Percentiles rank a stretch among this genome's conserved stretches.
Conservation (phyloP, 495 filamentous ascomycete species). For the Diplogelasinospora grovesii region DNA sequence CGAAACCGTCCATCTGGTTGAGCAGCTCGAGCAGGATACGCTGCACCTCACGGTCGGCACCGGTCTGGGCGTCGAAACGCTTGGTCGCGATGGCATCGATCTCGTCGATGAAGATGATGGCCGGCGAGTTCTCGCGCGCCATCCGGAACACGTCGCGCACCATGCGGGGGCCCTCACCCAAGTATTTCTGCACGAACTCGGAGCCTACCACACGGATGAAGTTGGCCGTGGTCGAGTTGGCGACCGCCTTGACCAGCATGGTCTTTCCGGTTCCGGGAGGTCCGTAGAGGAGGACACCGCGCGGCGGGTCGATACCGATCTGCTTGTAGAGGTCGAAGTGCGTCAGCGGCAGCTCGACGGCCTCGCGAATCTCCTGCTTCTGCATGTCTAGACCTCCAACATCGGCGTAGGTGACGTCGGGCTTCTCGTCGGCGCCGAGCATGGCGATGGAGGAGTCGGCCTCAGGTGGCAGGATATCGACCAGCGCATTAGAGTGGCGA, state of each 20-base stretch:
- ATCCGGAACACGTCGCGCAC: slow-evolving; percentile 98
- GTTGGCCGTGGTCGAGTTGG: slow-evolving; percentile 94
- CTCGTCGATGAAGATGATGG: slow-evolving; percentile 99
- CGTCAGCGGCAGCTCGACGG: slow-evolving; percentile 90
- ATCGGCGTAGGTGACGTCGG: slow-evolving; percentile 96
- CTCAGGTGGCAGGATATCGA: slow-evolving; percentile 96
- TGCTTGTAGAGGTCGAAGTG: slow-evolving; percentile 98
- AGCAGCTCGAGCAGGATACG: slow-evolving; percentile 94
- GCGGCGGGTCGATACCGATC: slow-evolving; percentile 95
- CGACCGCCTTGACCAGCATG: slow-evolving; percentile 97
- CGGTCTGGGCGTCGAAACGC: slow-evolving; percentile 96
- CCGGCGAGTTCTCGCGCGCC: slow-evolving; percentile 94
- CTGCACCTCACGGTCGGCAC: slow-evolving; percentile 95
- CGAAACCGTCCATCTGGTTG: slow-evolving; percentile 99
- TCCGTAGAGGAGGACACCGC: slow-evolving; percentile 91
- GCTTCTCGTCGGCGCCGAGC: slow-evolving; percentile 93
- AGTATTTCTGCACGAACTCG: slow-evolving; percentile 97
- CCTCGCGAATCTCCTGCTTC: slow-evolving; percentile 98
- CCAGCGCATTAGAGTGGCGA: slow-evolving; percentile 95
- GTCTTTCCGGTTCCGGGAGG: slow-evolving; percentile 98
- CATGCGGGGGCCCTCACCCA: slow-evolving; percentile 97
- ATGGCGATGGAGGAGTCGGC: slow-evolving; percentile 98
- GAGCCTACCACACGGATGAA: slow-evolving; percentile 98
- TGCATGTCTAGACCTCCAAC: slow-evolving; percentile 99
- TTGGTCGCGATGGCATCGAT: slow-evolving; percentile 99